phyloP scores from a whole-genome alignment of 306 rosid species.

The Astragalus glycyphyllos region DNA sequence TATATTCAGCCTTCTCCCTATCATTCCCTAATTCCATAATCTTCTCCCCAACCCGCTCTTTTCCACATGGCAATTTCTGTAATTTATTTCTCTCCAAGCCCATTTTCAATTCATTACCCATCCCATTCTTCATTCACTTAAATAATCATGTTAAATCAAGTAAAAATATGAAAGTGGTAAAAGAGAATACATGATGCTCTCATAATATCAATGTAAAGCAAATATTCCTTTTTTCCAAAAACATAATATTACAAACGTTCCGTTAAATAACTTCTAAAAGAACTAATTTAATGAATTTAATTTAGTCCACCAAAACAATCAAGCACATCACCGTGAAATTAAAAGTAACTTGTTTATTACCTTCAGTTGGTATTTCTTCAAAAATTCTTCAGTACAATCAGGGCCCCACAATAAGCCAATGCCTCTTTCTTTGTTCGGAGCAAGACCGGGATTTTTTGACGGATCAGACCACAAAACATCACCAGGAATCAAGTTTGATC shows the following conservation, averaged over 20 bases:
- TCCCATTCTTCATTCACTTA: not conserved
- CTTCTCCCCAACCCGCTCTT: too few relatives aligned
- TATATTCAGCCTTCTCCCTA: too few relatives aligned
- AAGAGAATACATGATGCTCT: not conserved
- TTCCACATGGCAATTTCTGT: too few relatives aligned
- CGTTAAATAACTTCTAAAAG: not conserved
- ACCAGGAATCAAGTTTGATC: slow-evolving; percentile 84
- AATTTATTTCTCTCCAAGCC: too few relatives aligned
- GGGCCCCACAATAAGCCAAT: slow-evolving; percentile 93
- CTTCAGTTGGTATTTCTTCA: slow-evolving; percentile 70
- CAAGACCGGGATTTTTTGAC: slow-evolving; percentile 73
- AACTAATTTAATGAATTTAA: slow-evolving; percentile 18
- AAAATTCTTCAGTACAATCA: slow-evolving; percentile 88
- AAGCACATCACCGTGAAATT: not conserved
- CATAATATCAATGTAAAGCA: slow-evolving; percentile 23
- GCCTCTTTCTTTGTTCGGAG: slow-evolving; percentile 86
- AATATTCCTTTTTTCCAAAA: slow-evolving; percentile 6
- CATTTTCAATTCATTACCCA: too few relatives aligned
- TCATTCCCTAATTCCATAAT: too few relatives aligned
- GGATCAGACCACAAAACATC: slow-evolving; percentile 98
- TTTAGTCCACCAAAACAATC: slow-evolving; percentile 20
- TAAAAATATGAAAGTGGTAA: slow-evolving; percentile 23
- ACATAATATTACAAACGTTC: slow-evolving; percentile 18
- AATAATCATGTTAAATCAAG: slow-evolving; percentile 35
- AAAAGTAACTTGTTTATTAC: slow-evolving; percentile 43